Conservation (phyloP, 371 early-diverging fungal species). For the Conidiobolus incongruus region DNA sequence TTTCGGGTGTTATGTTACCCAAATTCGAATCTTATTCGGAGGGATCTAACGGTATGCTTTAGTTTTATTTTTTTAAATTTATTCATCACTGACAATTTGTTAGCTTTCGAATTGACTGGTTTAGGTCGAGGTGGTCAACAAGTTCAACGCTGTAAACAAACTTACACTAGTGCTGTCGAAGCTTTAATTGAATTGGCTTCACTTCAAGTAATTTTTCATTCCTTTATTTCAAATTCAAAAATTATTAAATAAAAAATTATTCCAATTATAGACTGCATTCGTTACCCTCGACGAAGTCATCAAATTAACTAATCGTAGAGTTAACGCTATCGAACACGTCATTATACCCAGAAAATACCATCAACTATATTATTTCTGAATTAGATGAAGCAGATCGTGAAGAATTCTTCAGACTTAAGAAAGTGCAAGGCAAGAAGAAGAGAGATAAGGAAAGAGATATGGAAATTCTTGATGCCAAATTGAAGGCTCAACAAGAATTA, state of each 20-base stretch:
- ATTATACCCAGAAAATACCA: constrained; percentile 99
- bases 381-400: constrained; percentile 99
- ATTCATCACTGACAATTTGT: neutral
- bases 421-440: constrained; percentile 96
- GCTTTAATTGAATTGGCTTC: constrained; percentile 90
- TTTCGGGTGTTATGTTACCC: constrained; percentile 91
- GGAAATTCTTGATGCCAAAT: neutral
- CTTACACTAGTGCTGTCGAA: constrained; percentile 83
- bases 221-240: neutral
- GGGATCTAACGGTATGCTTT: constrained; percentile 47
- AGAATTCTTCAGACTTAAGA: constrained; percentile 83
- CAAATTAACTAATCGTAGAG: constrained; percentile 96
- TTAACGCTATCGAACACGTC: constrained; percentile 98
- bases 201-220: constrained; percentile 56
- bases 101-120: constrained; percentile 88
- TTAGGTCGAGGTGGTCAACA: constrained; percentile 96
- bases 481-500: neutral
- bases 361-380: constrained; percentile 90
- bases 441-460: constrained; percentile 32
- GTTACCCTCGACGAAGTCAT: constrained; percentile 96
- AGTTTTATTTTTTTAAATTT: constrained; percentile 1
- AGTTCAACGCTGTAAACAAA: constrained; percentile 80
- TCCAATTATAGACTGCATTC: constrained; percentile 51
- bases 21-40: constrained; percentile 72
- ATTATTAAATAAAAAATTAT: constrained; percentile 4